A percentile compares a stretch with the other conserved stretches of the same genome.
These are phyloP conservation scores for Cymbopogon flexuosus DNA, from an alignment of 202 grass and related monocot species.

Conservation along the genomic window DNA sequence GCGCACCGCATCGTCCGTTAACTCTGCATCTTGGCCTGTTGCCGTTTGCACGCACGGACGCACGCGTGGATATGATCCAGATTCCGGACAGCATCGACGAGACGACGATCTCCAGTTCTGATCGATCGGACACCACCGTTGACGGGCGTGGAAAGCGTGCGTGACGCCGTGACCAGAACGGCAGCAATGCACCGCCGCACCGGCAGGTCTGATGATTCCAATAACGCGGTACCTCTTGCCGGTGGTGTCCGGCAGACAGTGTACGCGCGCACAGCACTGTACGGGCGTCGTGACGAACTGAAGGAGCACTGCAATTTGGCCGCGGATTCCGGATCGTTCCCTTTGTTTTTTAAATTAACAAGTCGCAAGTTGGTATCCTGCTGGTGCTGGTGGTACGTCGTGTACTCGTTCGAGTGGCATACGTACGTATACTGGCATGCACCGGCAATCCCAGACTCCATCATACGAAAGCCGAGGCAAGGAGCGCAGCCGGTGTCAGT, in stretches of 20 bases:
- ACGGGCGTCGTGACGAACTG: background rate
- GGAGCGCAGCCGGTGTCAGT: background rate
- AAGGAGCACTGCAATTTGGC: background rate
- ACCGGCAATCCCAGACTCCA: background rate
- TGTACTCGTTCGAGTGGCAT: no score
- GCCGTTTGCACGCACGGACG: background rate
- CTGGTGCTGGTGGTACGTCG: background rate
- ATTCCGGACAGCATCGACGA: background rate
- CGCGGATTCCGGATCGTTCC: background rate
- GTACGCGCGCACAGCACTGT: background rate
- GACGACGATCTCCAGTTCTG: background rate
- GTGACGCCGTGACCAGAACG: no score
- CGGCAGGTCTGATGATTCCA: background rate
- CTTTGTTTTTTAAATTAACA: background rate
- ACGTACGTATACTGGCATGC: no score
- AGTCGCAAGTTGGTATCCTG: background rate
- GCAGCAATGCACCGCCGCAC: no score
- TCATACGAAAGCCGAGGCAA: background rate
- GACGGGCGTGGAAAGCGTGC: background rate
- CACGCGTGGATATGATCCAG: no score
- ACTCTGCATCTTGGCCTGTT: background rate
- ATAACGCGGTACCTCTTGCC: background rate
- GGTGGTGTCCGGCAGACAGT: background rate
- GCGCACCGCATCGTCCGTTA: background rate
- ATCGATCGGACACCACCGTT: background rate